phyloP scores from a whole-genome alignment of 108 stramenopile genomes.

The Skeletonema tropicum region DNA sequence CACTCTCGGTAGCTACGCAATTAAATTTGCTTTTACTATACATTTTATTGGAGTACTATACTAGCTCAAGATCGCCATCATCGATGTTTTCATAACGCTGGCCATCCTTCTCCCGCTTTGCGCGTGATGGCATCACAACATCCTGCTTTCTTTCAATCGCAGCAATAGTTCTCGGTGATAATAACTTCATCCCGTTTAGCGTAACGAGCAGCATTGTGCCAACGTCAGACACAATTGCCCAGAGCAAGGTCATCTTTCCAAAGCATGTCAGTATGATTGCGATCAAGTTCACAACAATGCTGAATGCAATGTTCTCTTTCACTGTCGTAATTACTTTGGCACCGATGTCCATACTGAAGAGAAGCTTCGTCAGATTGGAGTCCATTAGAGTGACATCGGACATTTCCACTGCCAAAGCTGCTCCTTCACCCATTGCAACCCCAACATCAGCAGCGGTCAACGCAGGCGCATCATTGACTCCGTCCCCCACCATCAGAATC shows the following conservation, averaged over 20 bases:
- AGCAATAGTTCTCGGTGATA: constrained; percentile 49
- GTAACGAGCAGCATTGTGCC: constrained; percentile 89
- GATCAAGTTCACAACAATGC: constrained; percentile 64
- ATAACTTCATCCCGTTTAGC: constrained; percentile 86
- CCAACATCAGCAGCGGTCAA: constrained; percentile 94
- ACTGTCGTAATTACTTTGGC: constrained; percentile 70
- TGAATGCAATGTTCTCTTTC: constrained; percentile 82
- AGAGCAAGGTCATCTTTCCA: constrained; percentile 80
- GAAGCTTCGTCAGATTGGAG: constrained; percentile 70
- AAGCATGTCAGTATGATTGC: constrained; percentile 71
- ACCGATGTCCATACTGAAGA: constrained; percentile 80
- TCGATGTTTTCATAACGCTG: constrained; percentile 2
- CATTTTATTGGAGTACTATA: background rate
- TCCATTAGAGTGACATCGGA: constrained; percentile 90
- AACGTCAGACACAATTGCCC: constrained; percentile 84
- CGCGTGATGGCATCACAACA: background rate
- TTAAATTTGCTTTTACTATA: background rate
- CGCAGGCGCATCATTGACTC: constrained; percentile 97
- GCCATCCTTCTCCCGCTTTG: constrained; percentile 14
- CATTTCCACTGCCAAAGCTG: constrained; percentile 96
- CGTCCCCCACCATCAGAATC: constrained; percentile 85
- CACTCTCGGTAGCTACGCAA: background rate
- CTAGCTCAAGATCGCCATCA: background rate
- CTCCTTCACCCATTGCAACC: constrained; percentile 97
- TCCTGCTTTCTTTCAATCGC: constrained; percentile 17